A percentile compares a stretch with the other conserved stretches of the same genome.
phyloP scores from a whole-genome alignment of 371 early-diverging fungal genomes.

The Phascolomyces articulosus region DNA sequence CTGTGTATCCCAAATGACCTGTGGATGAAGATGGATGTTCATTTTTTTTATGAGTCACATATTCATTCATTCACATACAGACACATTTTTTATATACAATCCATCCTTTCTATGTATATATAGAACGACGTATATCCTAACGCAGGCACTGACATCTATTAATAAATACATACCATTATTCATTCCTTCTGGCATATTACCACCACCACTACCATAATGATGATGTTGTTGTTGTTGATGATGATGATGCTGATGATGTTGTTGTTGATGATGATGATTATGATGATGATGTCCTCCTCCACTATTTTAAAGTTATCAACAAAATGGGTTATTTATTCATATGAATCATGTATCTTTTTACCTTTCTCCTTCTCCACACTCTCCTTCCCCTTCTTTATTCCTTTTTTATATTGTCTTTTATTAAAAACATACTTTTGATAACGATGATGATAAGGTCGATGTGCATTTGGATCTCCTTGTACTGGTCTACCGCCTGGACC shows the following conservation, averaged over 20 bases:
- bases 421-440: slow-evolving; percentile 10
- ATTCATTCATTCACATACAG: neutral
- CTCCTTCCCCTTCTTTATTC: too few species aligned
- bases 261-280: neutral
- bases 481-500: slow-evolving; percentile 78
- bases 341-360: too few species aligned
- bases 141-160: too few species aligned
- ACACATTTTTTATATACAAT: too few species aligned
- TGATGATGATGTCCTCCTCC: neutral
- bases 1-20: slow-evolving; percentile 7
- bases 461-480: slow-evolving; percentile 66
- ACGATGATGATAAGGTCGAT: slow-evolving; percentile 10
- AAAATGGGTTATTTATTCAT: too few species aligned
- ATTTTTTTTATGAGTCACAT: neutral
- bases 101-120: neutral
- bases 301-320: too few species aligned
- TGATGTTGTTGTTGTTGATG: neutral
- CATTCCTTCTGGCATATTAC: neutral
- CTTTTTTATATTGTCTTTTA: too few species aligned
- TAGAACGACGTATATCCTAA: too few species aligned
- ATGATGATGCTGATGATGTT: neutral
- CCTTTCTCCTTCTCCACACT: too few species aligned
- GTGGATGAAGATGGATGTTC: neutral
- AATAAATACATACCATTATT: neutral
- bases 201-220: neutral